These are phyloP conservation scores for Iris macrosiphon DNA, from an alignment of 106 monocot genomes.

Conservation along the genomic window DNA sequence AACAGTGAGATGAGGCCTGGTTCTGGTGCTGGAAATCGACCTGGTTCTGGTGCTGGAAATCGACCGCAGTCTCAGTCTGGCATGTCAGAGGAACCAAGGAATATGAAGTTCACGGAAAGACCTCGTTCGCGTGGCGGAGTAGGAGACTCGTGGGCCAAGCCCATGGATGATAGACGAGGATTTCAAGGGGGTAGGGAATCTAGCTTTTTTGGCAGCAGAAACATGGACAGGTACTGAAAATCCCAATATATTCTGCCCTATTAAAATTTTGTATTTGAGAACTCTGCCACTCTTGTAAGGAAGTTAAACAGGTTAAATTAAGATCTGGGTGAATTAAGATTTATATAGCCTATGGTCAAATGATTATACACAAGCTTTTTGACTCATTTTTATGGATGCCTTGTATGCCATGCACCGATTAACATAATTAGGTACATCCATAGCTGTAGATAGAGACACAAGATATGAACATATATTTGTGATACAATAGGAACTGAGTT, in stretches of 20 bases:
- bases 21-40: constrained; percentile 51
- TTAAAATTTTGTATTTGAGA: neutral
- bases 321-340: too few relatives aligned
- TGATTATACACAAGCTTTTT: too few relatives aligned
- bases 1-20: constrained; percentile 35
- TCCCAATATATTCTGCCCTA: neutral
- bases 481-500: too few relatives aligned
- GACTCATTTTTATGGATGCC: too few relatives aligned
- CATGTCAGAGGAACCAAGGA: constrained; percentile 45
- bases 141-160: constrained; percentile 38
- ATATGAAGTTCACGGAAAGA: constrained; percentile 43
- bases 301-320: too few relatives aligned
- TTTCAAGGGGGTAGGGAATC: constrained; percentile 45
- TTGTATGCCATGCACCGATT: too few relatives aligned
- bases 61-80: constrained; percentile 53
- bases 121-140: constrained; percentile 63
- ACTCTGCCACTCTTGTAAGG: too few relatives aligned
- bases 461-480: too few relatives aligned
- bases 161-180: constrained; percentile 50
- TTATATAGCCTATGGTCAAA: too few relatives aligned
- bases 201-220: constrained; percentile 38
- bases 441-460: too few relatives aligned
- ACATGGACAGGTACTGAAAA: constrained; percentile 49
- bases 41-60: constrained; percentile 53
- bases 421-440: too few relatives aligned